phyloP scores from a whole-genome alignment of 441 rosid genomes.

The Euphorbia schlechtendalii region DNA sequence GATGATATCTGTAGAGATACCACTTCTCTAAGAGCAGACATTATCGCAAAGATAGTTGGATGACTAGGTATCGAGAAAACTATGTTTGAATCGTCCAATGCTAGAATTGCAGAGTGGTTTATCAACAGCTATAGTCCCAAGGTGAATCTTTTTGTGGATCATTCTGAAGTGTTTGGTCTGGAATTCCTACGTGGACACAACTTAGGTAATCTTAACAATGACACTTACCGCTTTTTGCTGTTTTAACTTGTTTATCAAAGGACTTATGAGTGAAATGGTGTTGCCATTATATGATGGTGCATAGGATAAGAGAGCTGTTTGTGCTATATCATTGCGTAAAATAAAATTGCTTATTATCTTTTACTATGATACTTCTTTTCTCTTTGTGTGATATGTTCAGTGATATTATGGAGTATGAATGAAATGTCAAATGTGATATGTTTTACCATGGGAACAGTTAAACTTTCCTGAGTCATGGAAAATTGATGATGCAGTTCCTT shows the following conservation, averaged over 20 bases:
- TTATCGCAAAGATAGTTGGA: constrained; percentile 76
- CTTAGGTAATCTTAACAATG: constrained; percentile 41
- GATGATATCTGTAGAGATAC: constrained; percentile 79
- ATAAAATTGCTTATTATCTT: no score
- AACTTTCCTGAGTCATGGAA: no score
- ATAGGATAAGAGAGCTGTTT: background rate
- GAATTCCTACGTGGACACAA: constrained; percentile 75
- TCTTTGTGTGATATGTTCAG: background rate
- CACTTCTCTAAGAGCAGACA: constrained; percentile 62
- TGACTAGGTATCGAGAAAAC: constrained; percentile 83
- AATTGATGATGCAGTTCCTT: no score
- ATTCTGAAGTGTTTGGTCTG: constrained; percentile 73
- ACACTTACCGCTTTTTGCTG: constrained; percentile 35
- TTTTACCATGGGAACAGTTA: no score
- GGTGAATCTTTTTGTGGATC: constrained; percentile 94
- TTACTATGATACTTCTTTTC: no score
- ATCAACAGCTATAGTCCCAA: constrained; percentile 70
- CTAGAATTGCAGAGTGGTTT: constrained; percentile 74
- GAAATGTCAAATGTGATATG: background rate
- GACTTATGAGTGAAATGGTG: background rate
- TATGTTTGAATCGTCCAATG: constrained; percentile 87
- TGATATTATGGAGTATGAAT: background rate
- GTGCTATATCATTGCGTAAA: no score
- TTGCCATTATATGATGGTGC: background rate
- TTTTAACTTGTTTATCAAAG: constrained; percentile 20